These are phyloP conservation scores for Talaromyces sp. DNA, from an alignment of 2,329 filamentous ascomycete genomes.

Conservation along the genomic window DNA sequence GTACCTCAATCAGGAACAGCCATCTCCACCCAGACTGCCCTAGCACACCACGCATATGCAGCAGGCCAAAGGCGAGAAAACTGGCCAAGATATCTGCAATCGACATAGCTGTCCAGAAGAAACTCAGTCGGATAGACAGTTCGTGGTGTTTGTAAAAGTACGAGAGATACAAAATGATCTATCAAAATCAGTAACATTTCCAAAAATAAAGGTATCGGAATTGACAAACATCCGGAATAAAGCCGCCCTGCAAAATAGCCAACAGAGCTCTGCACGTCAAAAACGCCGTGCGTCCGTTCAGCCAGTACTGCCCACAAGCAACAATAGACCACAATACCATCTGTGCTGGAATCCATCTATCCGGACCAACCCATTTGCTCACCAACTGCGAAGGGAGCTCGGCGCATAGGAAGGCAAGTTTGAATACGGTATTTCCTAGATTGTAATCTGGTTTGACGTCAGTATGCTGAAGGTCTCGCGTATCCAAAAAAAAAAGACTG, in stretches of 20 bases:
- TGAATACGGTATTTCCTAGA: constrained; percentile 51
- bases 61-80: constrained; percentile 8
- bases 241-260: constrained; percentile 34
- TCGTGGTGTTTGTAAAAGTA: constrained; percentile 66
- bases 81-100: constrained; percentile 1
- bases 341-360: constrained; percentile 29
- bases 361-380: constrained; percentile 54
- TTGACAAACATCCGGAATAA: constrained; percentile 21
- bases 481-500: constrained; percentile 1
- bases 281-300: constrained; percentile 39
- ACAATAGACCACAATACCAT: constrained; percentile 39
- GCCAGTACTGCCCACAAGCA: constrained; percentile 39
- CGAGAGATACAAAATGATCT: background rate
- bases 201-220: constrained; percentile 52
- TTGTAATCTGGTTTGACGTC: constrained; percentile 39
- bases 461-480: background rate
- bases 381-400: constrained; percentile 60
- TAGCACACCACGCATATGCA: constrained; percentile 7
- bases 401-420: constrained; percentile 48
- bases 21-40: constrained; percentile 5
- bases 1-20: constrained; percentile 8
- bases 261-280: constrained; percentile 39
- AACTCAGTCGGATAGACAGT: constrained; percentile 45
- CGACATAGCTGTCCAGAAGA: constrained; percentile 8
- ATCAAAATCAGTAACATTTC: background rate